A percentile compares a stretch with the other conserved stretches of the same genome.
phyloP scores from a whole-genome alignment of 768 basidiomycete genomes.

The Udeniomyces megalosporus region DNA sequence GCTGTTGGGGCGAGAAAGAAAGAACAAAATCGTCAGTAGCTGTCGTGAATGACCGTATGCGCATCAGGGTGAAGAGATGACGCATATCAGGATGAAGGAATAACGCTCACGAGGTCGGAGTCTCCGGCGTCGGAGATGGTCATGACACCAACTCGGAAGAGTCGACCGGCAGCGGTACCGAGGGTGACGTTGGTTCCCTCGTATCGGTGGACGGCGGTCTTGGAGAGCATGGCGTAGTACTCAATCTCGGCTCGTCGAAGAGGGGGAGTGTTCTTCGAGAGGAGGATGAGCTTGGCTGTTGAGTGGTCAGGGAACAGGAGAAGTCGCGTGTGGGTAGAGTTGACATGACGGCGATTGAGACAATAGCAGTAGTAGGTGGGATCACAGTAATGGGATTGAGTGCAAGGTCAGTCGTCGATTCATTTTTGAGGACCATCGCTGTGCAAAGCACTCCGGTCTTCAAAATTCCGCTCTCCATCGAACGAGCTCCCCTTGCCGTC shows the following conservation, averaged over 20 bases:
- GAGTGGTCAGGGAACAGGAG: not conserved
- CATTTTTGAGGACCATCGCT: conserved; percentile 1
- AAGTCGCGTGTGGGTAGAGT: not conserved
- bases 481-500: not conserved
- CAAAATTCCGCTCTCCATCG: too few relatives aligned
- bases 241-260: conserved; percentile 98
- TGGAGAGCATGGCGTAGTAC: conserved; percentile 99
- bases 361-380: not conserved
- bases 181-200: conserved; percentile 93
- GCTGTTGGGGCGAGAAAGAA: not conserved
- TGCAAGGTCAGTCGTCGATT: not conserved
- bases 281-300: conserved; percentile 91
- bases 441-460: conserved; percentile 9
- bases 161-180: conserved; percentile 95
- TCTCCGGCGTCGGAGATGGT: conserved; percentile 90
- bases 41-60: not conserved
- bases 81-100: not conserved
- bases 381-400: not conserved
- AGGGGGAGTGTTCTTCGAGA: conserved; percentile 97
- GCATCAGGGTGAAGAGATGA: not conserved
- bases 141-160: conserved; percentile 99
- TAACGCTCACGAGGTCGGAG: conserved; percentile 58
- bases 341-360: conserved; percentile 1
- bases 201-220: conserved; percentile 94
- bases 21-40: not conserved